Conservation (phyloP, 2,329 filamentous ascomycete species). For the Alternaria sp. region DNA sequence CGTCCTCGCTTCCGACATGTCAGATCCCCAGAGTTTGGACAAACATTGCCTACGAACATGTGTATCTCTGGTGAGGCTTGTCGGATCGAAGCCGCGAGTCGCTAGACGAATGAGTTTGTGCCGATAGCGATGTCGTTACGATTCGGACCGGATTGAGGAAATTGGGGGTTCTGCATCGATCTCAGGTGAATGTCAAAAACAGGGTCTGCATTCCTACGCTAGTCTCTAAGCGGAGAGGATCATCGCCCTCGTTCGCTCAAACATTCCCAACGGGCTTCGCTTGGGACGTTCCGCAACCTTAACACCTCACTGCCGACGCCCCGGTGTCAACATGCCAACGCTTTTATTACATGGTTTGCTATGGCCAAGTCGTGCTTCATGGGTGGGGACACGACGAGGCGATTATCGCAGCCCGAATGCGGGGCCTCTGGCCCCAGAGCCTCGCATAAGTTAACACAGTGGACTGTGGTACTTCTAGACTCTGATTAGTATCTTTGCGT, state of each 20-base stretch:
- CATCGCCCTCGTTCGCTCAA: background rate
- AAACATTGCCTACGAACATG: background rate
- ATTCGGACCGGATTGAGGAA: background rate
- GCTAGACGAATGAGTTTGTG: background rate
- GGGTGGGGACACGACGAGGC: background rate
- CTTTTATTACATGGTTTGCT: background rate
- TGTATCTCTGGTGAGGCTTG: background rate
- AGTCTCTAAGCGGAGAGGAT: background rate
- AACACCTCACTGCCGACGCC: background rate
- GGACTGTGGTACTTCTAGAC: background rate
- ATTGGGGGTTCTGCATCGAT: background rate
- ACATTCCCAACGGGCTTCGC: background rate
- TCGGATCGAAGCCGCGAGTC: background rate
- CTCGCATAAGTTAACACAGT: background rate
- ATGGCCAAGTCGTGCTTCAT: background rate
- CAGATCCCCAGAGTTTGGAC: background rate
- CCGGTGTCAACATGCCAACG: background rate
- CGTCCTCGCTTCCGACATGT: background rate
- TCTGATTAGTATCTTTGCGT: background rate
- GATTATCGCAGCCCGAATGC: background rate
- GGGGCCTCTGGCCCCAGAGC: background rate
- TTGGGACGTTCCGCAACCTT: slow-evolving; percentile 1
- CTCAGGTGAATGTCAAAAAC: background rate
- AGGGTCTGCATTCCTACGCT: background rate
- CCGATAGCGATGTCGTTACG: background rate